Evolutionary conservation across 177 flowering plant genomes (phyloP).

Genomic region (Vitis hybrid): DNA sequence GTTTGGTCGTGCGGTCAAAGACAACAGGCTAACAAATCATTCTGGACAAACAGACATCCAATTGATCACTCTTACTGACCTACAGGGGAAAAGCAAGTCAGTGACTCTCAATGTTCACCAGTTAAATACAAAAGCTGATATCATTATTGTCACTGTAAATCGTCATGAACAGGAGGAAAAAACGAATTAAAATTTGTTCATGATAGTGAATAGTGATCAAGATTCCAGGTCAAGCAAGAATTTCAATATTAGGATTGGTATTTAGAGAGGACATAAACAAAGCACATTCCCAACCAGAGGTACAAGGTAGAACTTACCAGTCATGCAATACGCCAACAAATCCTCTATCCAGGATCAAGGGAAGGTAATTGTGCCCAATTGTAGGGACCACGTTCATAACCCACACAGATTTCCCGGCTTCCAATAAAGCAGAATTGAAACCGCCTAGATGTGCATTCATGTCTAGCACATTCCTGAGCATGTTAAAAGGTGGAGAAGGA

Average conservation of each 20-base stretch:
- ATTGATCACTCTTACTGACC: no score
- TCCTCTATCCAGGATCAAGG: constrained; percentile 87
- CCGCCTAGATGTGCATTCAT: constrained; percentile 98
- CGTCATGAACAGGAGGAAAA: no score
- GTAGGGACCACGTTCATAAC: constrained; percentile 98
- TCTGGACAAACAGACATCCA: no score
- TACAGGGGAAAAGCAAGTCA: no score
- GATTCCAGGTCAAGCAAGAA: background rate
- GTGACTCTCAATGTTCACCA: no score
- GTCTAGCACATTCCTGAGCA: constrained; percentile 94
- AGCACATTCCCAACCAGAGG: no score
- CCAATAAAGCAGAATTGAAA: constrained; percentile 79
- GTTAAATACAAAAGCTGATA: no score
- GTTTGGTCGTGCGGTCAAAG: no score
- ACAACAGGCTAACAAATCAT: no score
- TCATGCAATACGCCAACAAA: constrained; percentile 89
- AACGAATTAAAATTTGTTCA: no score
- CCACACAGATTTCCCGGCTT: constrained; percentile 83
- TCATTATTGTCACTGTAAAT: no score
- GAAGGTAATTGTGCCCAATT: constrained; percentile 70
- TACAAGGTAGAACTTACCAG: constrained; percentile 53
- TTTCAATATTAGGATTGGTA: background rate
- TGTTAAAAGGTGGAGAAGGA: constrained; percentile 94
- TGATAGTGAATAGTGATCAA: background rate
- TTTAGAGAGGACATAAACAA: no score